phyloP scores from a whole-genome alignment of 768 basidiomycete species.

The Trametes gibbosa region DNA sequence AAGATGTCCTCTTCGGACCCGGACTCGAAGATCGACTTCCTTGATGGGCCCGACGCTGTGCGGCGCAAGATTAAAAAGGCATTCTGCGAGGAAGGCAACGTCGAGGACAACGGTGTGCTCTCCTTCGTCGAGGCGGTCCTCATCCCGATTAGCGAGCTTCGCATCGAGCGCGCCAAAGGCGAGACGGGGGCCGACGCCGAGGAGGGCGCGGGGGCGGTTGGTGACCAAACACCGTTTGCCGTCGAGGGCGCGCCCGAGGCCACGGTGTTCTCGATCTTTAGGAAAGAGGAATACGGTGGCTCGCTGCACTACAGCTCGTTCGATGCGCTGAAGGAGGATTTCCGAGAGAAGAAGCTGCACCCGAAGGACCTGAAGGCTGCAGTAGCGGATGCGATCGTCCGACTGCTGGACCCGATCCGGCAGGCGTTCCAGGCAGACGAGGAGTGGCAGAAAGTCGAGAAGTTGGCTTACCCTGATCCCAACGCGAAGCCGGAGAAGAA shows the following conservation, averaged over 20 bases:
- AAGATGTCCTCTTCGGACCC: constrained; percentile 99
- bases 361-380: constrained; percentile 86
- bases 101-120: constrained; percentile 84
- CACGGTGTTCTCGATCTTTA: constrained; percentile 74
- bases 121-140: constrained; percentile 84
- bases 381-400: constrained; percentile 70
- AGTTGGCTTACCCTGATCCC: constrained; percentile 81
- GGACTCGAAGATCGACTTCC: constrained; percentile 97
- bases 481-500: constrained; percentile 57
- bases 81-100: constrained; percentile 92
- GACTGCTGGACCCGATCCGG: constrained; percentile 77
- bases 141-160: constrained; percentile 80
- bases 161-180: constrained; percentile 55
- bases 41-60: constrained; percentile 80
- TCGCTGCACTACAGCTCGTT: constrained; percentile 69
- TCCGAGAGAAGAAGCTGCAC: constrained; percentile 73
- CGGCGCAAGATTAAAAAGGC: constrained; percentile 89
- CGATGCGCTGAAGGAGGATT: constrained; percentile 68
- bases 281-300: constrained; percentile 83
- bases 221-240: constrained; percentile 62
- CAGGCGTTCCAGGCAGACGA: constrained; percentile 70
- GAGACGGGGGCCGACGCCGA: constrained; percentile 39
- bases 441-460: constrained; percentile 78
- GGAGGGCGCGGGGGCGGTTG: constrained; percentile 45
- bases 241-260: constrained; percentile 71